Percentiles rank a stretch among this genome's conserved stretches.
These are phyloP conservation scores for Phtheirospermum japonicum DNA, from an alignment of 257 asterid species.

Conservation along the genomic window DNA sequence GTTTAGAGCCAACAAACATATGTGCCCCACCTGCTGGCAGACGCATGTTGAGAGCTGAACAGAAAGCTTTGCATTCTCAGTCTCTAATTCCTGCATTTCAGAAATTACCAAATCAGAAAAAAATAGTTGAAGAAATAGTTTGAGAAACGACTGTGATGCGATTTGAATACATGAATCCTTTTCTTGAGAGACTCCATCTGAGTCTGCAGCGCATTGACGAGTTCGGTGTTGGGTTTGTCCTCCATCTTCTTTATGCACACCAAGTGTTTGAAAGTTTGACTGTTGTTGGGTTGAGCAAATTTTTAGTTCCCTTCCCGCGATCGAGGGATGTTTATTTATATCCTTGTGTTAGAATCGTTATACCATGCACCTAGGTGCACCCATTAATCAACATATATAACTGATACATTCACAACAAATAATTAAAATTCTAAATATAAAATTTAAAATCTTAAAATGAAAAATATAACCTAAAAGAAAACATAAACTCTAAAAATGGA, in stretches of 20 bases:
- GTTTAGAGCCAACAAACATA: neutral
- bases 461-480: too few species aligned
- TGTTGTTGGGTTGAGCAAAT: neutral
- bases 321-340: neutral
- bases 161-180: conserved; percentile 45
- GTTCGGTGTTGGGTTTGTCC: conserved; percentile 29
- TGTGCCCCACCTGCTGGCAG: conserved; percentile 54
- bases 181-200: conserved; percentile 49
- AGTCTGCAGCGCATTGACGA: conserved; percentile 33
- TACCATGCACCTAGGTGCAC: too few species aligned
- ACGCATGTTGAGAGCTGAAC: conserved; percentile 51
- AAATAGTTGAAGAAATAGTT: neutral
- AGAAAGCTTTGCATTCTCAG: conserved; percentile 59
- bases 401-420: too few species aligned
- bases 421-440: too few species aligned
- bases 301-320: too few species aligned
- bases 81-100: conserved; percentile 56
- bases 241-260: conserved; percentile 38
- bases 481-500: too few species aligned
- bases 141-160: neutral
- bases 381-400: too few species aligned
- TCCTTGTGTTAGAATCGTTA: too few species aligned
- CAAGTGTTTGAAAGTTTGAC: conserved; percentile 32
- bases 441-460: too few species aligned
- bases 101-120: conserved; percentile 8